Evolutionary conservation across 306 rosid species (phyloP), one percentile per base, ranked within the genome.

Genomic region (Comarum palustre): DNA sequence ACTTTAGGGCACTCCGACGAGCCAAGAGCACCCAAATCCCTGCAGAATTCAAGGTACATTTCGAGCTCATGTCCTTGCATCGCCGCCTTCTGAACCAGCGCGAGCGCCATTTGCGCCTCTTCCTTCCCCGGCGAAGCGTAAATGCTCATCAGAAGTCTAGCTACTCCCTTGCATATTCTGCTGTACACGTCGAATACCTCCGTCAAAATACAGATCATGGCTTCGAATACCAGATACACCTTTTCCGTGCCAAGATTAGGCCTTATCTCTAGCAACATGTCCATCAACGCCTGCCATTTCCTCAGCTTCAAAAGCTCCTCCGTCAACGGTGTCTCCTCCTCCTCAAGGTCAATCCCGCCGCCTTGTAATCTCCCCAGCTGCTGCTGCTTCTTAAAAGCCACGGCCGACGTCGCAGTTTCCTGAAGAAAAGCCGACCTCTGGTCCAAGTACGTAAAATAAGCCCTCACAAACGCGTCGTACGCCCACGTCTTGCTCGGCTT

Each of bases 181-280:
- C 90, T 80, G 67, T 93, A 86, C 19, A 87, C 77, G 25, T 90
- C 88, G 20, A 81, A 91, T 25, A 86, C 76, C 80, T 93, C 98
- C 1, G 84, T 82, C 7, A 89, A 45, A 4, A 91, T 73, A 62
- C 92, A 87, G 42, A 85, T 92, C 98, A 93, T 93, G 0, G 98
- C 98, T 41, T 93, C 98, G 17, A 86, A 78, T 20, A 93, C 60
- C 0, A 90, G 72, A 5, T 74, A 68, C 24, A 14, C 77, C 27
- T 58, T 27, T 0, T 22, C 48, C 34, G 55, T 58, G n/a, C 43
- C 43, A 7, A 22, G 48, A 7, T 43, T 42, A 0, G 98, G 96
- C 32, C 68, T 85, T 27, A 93, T 77, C 51, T 87, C 80, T 10
- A 93, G 52, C 50, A 91, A 85, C 74, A 84, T 67, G 31, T 89